Conservation (phyloP, 768 basidiomycete species). For the Termitomyces sp. region DNA sequence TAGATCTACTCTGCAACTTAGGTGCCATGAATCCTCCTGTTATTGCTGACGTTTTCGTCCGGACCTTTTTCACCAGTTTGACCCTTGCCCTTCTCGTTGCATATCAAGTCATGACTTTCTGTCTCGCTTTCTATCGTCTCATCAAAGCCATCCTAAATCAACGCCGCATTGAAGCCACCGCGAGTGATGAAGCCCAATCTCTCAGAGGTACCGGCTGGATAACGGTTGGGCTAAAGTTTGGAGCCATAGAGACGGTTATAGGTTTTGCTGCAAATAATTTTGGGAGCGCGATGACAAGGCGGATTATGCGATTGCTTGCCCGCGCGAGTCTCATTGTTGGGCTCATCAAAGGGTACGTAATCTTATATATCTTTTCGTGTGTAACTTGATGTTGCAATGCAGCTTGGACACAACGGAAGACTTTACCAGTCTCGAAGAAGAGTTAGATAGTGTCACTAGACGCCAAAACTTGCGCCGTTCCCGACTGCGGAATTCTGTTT, state of each 20-base stretch:
- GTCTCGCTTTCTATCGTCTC: slow-evolving; percentile 59
- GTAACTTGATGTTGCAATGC: not conserved
- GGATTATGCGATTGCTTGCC: slow-evolving; percentile 54
- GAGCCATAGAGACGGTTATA: slow-evolving; percentile 60
- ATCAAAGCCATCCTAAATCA: slow-evolving; percentile 47
- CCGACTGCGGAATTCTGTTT: slow-evolving; percentile 45
- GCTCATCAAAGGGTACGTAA: slow-evolving; percentile 62
- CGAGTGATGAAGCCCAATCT: slow-evolving; percentile 44
- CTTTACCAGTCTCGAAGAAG: slow-evolving; percentile 44
- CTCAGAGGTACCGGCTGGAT: slow-evolving; percentile 70
- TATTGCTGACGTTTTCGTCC: slow-evolving; percentile 48
- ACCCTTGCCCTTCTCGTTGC: slow-evolving; percentile 58
- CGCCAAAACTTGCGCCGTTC: slow-evolving; percentile 27
- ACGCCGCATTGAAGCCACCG: slow-evolving; percentile 47
- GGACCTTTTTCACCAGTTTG: slow-evolving; percentile 58
- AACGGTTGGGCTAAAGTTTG: slow-evolving; percentile 56
- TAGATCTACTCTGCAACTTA: slow-evolving; percentile 5
- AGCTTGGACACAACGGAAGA: slow-evolving; percentile 57
- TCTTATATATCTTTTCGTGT: not conserved
- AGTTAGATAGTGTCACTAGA: slow-evolving; percentile 26
- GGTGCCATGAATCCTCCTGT: slow-evolving; percentile 13
- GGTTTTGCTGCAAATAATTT: slow-evolving; percentile 62
- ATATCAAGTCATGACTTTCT: slow-evolving; percentile 60
- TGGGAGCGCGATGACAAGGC: slow-evolving; percentile 50
- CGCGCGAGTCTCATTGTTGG: slow-evolving; percentile 61